phyloP scores from a whole-genome alignment of 2,329 filamentous ascomycete species.

The Colletotrichum godetiae region DNA sequence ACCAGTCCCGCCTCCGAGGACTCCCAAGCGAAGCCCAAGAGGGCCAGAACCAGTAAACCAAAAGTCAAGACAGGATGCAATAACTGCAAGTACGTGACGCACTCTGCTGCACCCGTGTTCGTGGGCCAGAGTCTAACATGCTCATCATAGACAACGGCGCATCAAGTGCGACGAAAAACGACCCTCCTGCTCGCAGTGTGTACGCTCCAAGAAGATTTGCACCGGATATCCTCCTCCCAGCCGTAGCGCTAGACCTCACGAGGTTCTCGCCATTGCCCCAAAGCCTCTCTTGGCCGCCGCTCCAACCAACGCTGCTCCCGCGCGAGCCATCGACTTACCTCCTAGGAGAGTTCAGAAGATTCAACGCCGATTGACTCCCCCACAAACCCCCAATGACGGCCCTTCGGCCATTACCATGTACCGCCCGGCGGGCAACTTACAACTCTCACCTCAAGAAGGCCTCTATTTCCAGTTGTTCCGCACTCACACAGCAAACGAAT shows the following conservation, averaged over 20 bases:
- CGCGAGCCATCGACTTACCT: conserved; percentile 35
- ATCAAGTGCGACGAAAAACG: conserved; percentile 76
- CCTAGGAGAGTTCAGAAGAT: conserved; percentile 32
- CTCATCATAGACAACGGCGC: conserved; percentile 60
- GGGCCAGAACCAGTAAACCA: conserved; percentile 64
- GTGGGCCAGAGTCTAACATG: conserved; percentile 37
- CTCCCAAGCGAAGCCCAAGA: conserved; percentile 49
- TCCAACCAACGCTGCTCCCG: conserved; percentile 32
- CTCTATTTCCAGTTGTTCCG: conserved; percentile 73
- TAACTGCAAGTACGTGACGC: conserved; percentile 72
- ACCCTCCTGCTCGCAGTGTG: conserved; percentile 70
- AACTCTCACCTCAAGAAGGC: conserved; percentile 62
- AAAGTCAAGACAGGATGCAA: conserved; percentile 76
- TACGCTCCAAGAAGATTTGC: conserved; percentile 68
- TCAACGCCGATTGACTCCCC: conserved; percentile 42
- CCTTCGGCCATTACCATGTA: conserved; percentile 46
- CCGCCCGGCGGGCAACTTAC: conserved; percentile 56
- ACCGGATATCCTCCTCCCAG: conserved; percentile 71
- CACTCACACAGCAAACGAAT: conserved; percentile 68
- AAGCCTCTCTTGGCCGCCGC: conserved; percentile 49
- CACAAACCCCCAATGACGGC: conserved; percentile 44
- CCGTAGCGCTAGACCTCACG: conserved; percentile 57
- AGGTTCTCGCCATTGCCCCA: conserved; percentile 62
- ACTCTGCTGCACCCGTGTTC: conserved; percentile 4
- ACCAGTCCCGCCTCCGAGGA: conserved; percentile 33